phyloP scores from a whole-genome alignment of 2,329 filamentous ascomycete genomes.

The Atkinsonella texensis region DNA sequence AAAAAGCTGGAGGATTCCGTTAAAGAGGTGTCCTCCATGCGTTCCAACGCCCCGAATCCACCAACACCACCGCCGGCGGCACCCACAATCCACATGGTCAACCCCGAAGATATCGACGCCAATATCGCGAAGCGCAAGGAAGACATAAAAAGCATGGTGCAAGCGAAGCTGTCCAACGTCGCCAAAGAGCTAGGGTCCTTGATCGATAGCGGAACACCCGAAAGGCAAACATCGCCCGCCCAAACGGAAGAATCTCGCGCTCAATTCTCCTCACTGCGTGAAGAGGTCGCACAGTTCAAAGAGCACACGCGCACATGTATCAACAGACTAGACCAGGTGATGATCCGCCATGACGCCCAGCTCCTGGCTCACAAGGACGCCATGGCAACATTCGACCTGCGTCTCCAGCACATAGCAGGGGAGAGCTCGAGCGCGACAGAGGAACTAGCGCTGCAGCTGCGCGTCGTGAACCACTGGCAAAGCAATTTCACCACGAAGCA shows the following conservation, averaged over 20 bases:
- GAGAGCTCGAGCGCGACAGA: conserved; percentile 9
- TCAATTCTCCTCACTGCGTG: conserved; percentile 1
- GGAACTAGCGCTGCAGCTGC: conserved; percentile 23
- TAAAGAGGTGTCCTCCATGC: not conserved
- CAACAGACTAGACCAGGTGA: not conserved
- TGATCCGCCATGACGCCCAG: not conserved
- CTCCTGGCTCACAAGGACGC: not conserved
- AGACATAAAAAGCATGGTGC: not conserved
- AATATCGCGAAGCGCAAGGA: conserved; percentile 1
- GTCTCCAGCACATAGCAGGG: not conserved
- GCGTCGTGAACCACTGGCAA: conserved; percentile 33
- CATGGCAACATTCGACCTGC: conserved; percentile 1
- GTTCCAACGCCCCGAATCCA: not conserved
- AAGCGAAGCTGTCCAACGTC: conserved; percentile 5
- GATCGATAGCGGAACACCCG: conserved; percentile 12
- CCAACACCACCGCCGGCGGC: not conserved
- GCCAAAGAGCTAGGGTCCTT: conserved; percentile 8
- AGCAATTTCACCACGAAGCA: conserved; percentile 34
- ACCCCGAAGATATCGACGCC: not conserved
- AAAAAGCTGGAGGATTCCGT: conserved; percentile 1
- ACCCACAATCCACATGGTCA: not conserved
- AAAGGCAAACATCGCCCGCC: conserved; percentile 3
- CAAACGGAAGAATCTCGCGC: conserved; percentile 6
- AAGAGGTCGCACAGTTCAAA: conserved; percentile 3
- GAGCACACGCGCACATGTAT: not conserved